Conservation (phyloP, 306 rosid species). For the Aeschynomene evenia region DNA sequence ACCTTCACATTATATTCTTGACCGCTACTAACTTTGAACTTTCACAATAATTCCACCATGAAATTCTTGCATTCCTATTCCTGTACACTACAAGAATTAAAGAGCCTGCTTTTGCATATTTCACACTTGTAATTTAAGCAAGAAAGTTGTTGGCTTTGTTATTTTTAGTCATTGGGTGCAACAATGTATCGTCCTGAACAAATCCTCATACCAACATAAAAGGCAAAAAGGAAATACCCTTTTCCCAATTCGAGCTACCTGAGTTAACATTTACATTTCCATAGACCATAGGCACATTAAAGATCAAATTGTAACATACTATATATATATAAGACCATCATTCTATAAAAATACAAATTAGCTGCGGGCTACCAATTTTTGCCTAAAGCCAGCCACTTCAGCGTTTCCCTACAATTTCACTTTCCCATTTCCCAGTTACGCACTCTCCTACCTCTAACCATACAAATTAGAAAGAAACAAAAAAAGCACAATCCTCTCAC, state of each 20-base stretch:
- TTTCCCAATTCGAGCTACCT: not conserved
- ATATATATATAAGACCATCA: constrained; percentile 22
- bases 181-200: too few species aligned
- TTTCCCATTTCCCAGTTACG: not conserved
- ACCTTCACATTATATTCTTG: not conserved
- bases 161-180: not conserved
- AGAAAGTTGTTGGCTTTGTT: constrained; percentile 23
- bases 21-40: not conserved
- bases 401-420: constrained; percentile 37
- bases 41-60: too few species aligned
- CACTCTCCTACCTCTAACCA: not conserved
- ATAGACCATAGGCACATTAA: not conserved
- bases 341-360: constrained; percentile 34
- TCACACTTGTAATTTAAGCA: not conserved
- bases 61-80: too few species aligned
- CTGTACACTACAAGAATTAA: too few species aligned
- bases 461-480: constrained; percentile 3
- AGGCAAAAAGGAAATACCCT: not conserved
- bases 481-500: constrained; percentile 22
- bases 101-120: not conserved
- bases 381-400: constrained; percentile 73
- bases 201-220: not conserved
- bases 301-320: constrained; percentile 23
- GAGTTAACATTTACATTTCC: not conserved
- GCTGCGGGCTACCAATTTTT: constrained; percentile 66